phyloP scores from a whole-genome alignment of 2,329 filamentous ascomycete species.

The Neoscytalidium dimidiatum region DNA sequence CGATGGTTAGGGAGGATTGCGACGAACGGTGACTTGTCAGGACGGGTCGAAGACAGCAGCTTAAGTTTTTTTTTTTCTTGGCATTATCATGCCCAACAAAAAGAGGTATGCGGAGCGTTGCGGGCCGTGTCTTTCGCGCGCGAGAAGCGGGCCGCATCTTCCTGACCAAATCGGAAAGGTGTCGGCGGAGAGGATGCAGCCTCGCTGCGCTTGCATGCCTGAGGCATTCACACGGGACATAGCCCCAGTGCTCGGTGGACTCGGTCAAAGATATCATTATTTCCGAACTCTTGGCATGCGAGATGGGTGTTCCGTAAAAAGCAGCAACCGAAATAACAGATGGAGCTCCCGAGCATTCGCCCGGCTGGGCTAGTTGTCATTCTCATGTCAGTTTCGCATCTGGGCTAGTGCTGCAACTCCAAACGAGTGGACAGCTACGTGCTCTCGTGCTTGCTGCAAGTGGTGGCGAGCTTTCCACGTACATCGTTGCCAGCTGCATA shows the following conservation, averaged over 20 bases:
- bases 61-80: background rate
- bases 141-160: background rate
- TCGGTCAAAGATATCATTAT: background rate
- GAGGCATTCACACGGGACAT: background rate
- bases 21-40: too few species aligned
- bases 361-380: background rate
- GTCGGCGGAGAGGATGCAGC: constrained; percentile 10
- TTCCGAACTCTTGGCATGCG: background rate
- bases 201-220: background rate
- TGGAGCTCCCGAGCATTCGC: background rate
- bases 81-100: constrained; percentile 2
- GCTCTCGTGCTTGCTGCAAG: too few species aligned
- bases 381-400: background rate
- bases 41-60: background rate
- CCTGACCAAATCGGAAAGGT: background rate
- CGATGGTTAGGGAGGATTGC: background rate
- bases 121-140: constrained; percentile 2
- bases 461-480: too few species aligned
- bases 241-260: background rate
- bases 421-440: background rate
- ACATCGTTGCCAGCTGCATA: background rate
- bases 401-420: background rate
- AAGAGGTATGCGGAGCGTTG: background rate
- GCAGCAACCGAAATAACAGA: background rate
- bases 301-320: background rate